Base-by-base conservation (phyloP, 2,329 filamentous ascomycete species). In the Monosporascus sp. region DNA sequence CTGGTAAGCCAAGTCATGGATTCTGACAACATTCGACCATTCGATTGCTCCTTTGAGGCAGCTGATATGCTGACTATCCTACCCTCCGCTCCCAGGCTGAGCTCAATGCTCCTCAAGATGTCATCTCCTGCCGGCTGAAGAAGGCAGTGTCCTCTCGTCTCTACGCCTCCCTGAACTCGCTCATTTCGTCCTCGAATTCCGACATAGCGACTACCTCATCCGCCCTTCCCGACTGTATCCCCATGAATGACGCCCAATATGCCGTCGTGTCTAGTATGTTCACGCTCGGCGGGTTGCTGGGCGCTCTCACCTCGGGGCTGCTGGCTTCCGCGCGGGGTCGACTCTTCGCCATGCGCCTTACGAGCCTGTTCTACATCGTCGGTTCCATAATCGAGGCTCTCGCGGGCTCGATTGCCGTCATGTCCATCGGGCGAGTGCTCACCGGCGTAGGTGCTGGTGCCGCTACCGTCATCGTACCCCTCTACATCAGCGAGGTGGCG, bases 401-500 rank as follows among this genome's bases (percentile, higher is more conserved):
- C 7, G 82, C 92, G 0, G 74, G 78, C 3, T 83, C 79, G 39
- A 86, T 95, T 18, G 70, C 78, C 3, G 67, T 88, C 31, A 77
- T 99, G 70, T 81, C 82, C 0, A 57, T 89, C 17, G 94, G 93
- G 5, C 82, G 94, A 22, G 75, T 96, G 22, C 67, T 97, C 15
- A 86, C 89, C 8, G 94, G 94, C 11, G 68, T 96, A 2, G 92
- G 89, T 6, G 91, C 91, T 6, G 94, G 94, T 22, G 90, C 91
- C 2, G 84, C 91, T 1, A 93, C 94, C 3, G 94, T 99, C 20
- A 89, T 97, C 37, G 91, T 95, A 3, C 94, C 94, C 0, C 82
- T 99, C 20, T 99, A 96, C 74, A 90, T 99, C 61, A 92, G 90
- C 46, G 94, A 99, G 70, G 82, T 97, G 25, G 86, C 92, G 0